These are phyloP conservation scores for Populus tomentosa DNA, from an alignment of 441 rosid species.

Conservation along the genomic window DNA sequence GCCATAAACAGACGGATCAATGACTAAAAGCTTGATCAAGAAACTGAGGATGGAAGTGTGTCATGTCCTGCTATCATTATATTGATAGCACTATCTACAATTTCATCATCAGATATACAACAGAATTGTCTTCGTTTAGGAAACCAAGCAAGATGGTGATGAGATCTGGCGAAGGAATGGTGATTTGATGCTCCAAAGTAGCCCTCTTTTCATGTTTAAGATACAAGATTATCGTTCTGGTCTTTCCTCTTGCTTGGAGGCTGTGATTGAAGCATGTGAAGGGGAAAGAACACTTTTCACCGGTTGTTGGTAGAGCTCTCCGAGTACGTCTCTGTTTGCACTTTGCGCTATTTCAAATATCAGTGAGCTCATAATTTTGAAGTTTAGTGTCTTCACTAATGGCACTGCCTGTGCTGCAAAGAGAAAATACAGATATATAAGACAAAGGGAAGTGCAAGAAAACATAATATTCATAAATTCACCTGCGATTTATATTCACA, in stretches of 20 bases:
- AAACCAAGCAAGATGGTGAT: slow-evolving; percentile 20
- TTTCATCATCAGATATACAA: slow-evolving; percentile 19
- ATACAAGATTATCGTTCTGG: background rate
- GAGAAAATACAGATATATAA: background rate
- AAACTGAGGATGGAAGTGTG: slow-evolving; percentile 20
- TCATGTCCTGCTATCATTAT: slow-evolving; percentile 27
- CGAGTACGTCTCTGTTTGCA: slow-evolving; percentile 10
- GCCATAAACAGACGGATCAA: slow-evolving; percentile 10
- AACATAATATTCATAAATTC: background rate
- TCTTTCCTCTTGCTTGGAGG: background rate
- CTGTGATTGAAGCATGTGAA: background rate
- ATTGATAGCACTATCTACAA: slow-evolving; percentile 13
- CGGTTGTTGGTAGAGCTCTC: slow-evolving; percentile 9
- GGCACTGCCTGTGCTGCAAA: slow-evolving; percentile 17
- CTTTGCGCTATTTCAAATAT: slow-evolving; percentile 23
- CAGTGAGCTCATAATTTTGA: slow-evolving; percentile 25
- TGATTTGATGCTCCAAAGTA: background rate
- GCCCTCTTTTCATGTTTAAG: background rate
- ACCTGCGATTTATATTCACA: background rate
- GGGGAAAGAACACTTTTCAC: slow-evolving; percentile 10
- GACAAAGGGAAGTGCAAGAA: background rate
- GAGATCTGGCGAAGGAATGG: slow-evolving; percentile 25
- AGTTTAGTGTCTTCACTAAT: slow-evolving; percentile 28
- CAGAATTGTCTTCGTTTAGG: background rate
- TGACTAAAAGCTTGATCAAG: slow-evolving; percentile 17